These are phyloP conservation scores for Trichoderma sp. DNA, from an alignment of 2,329 filamentous ascomycete genomes.

Conservation along the genomic window DNA sequence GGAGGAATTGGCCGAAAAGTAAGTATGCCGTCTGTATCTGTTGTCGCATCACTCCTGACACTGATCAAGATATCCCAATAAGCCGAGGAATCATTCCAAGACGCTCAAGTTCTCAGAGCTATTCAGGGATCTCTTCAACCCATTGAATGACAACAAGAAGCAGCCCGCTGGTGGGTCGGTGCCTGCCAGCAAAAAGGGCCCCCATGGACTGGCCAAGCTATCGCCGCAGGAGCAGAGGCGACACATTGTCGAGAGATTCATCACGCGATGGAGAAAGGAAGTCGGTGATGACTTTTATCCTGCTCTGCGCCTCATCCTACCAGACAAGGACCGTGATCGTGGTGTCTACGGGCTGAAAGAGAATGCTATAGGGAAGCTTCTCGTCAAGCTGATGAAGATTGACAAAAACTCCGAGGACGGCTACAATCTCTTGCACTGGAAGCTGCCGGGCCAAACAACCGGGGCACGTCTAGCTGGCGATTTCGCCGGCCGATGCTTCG, in stretches of 20 bases:
- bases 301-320: conserved; percentile 84
- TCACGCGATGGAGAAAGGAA: conserved; percentile 79
- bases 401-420: conserved; percentile 88
- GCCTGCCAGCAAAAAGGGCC: conserved; percentile 56
- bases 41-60: conserved; percentile 23
- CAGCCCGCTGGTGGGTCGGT: conserved; percentile 60
- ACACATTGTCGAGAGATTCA: conserved; percentile 81
- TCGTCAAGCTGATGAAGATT: conserved; percentile 93
- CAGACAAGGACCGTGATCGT: conserved; percentile 88
- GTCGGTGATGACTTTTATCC: conserved; percentile 94
- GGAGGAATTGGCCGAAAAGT: conserved; percentile 48
- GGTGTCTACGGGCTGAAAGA: conserved; percentile 95
- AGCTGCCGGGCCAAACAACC: conserved; percentile 69
- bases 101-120: conserved; percentile 83
- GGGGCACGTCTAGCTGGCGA: conserved; percentile 74
- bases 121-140: conserved; percentile 76
- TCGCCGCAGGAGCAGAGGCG: conserved; percentile 76
- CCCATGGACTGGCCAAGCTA: conserved; percentile 55
- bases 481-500: conserved; percentile 85
- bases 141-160: conserved; percentile 74
- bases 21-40: neutral
- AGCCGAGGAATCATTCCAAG: conserved; percentile 74
- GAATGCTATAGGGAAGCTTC: conserved; percentile 79
- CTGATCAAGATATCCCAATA: conserved; percentile 71
- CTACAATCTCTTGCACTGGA: conserved; percentile 85